These are phyloP conservation scores for Penicillium pulvis DNA, from an alignment of 495 filamentous ascomycete species.

Conservation along the genomic window DNA sequence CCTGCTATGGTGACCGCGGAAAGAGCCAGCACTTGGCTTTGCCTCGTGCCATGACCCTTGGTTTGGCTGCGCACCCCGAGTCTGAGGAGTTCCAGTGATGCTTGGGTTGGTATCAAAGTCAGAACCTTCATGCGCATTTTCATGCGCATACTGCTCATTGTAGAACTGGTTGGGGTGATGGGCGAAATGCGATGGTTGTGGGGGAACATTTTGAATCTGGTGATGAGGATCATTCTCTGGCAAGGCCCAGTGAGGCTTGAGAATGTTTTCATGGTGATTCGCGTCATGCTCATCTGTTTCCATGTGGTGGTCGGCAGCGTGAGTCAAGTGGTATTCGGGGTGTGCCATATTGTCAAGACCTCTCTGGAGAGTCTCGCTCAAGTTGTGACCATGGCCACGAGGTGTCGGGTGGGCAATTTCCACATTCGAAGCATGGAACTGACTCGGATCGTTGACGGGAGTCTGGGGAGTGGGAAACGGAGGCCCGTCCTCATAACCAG, in stretches of 20 bases:
- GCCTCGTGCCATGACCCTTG: slow-evolving; percentile 45
- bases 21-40: slow-evolving; percentile 43
- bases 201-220: slow-evolving; percentile 13
- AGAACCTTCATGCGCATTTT: slow-evolving; percentile 56
- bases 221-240: slow-evolving; percentile 32
- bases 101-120: slow-evolving; percentile 80
- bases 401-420: slow-evolving; percentile 68
- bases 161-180: slow-evolving; percentile 44
- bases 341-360: slow-evolving; percentile 76
- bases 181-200: slow-evolving; percentile 26
- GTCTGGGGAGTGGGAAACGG: slow-evolving; percentile 35
- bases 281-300: slow-evolving; percentile 61
- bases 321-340: slow-evolving; percentile 74
- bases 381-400: slow-evolving; percentile 63
- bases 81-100: slow-evolving; percentile 64
- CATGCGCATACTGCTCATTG: slow-evolving; percentile 35
- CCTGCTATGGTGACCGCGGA: slow-evolving; percentile 58
- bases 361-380: slow-evolving; percentile 74
- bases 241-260: slow-evolving; percentile 44
- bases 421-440: slow-evolving; percentile 50
- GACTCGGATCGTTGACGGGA: slow-evolving; percentile 40
- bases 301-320: slow-evolving; percentile 69
- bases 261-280: slow-evolving; percentile 34
- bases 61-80: slow-evolving; percentile 32
- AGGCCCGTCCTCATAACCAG: slow-evolving; percentile 30